Evolutionary conservation across 225 moss, liverwort and hornwort genomes (phyloP).

Genomic region (Physcomitrium patens): DNA sequence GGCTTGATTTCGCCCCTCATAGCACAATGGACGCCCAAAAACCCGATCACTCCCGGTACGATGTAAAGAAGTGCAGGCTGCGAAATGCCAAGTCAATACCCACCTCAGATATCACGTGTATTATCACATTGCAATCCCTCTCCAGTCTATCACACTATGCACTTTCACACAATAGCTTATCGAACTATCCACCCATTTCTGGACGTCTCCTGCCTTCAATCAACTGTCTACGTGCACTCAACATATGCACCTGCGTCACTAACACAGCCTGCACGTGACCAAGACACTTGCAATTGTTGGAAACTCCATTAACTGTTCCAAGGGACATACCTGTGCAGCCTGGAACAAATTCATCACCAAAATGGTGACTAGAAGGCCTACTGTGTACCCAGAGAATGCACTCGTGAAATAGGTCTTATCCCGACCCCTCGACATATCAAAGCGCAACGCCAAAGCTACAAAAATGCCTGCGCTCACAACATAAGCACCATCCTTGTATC

Average conservation of each 20-base stretch:
- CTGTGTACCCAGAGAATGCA: slow-evolving; percentile 96
- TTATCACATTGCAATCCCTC: background rate
- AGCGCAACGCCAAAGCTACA: slow-evolving; percentile 96
- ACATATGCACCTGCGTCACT: background rate
- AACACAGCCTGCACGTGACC: background rate
- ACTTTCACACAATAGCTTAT: background rate
- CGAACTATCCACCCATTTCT: background rate
- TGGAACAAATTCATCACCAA: slow-evolving; percentile 99
- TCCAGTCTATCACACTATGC: background rate
- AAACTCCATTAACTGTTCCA: background rate
- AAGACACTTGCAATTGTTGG: background rate
- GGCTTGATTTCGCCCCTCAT: slow-evolving; percentile 92
- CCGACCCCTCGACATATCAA: slow-evolving; percentile 83
- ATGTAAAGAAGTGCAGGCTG: slow-evolving; percentile 99
- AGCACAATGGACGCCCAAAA: slow-evolving; percentile 83
- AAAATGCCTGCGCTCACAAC: slow-evolving; percentile 74
- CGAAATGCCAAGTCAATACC: slow-evolving; percentile 21
- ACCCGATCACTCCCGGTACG: slow-evolving; percentile 96
- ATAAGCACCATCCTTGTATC: slow-evolving; percentile 8
- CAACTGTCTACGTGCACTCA: background rate
- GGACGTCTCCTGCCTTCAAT: background rate
- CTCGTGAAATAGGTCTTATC: slow-evolving; percentile 91
- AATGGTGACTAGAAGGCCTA: slow-evolving; percentile 88
- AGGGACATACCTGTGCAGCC: slow-evolving; percentile 84
- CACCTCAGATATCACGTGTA: no score